Conservation (phyloP, 371 early-diverging fungal genomes). For the Apophysomyces elegans region DNA sequence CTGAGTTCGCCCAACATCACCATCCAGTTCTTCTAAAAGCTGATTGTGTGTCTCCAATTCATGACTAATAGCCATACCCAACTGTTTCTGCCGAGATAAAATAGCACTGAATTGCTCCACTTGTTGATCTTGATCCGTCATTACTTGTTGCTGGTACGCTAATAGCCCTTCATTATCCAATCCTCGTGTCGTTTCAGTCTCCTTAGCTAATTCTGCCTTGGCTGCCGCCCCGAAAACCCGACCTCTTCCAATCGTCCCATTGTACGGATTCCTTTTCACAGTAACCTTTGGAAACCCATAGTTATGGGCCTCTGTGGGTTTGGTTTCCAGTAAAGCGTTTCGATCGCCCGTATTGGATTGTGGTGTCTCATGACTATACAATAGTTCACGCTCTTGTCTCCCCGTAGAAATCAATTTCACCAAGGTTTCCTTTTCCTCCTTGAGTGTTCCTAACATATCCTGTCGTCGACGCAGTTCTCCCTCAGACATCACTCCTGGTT, state of each 20-base stretch:
- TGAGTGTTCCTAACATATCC: slow-evolving; percentile 75
- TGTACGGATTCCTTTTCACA: slow-evolving; percentile 1
- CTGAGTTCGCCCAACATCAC: slow-evolving; percentile 75
- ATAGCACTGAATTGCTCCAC: slow-evolving; percentile 78
- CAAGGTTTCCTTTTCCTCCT: slow-evolving; percentile 73
- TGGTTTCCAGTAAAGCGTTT: slow-evolving; percentile 24
- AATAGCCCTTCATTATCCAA: slow-evolving; percentile 80
- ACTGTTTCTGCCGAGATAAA: slow-evolving; percentile 80
- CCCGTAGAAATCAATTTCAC: slow-evolving; percentile 57
- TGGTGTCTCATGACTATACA: slow-evolving; percentile 12
- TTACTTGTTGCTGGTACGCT: slow-evolving; percentile 73
- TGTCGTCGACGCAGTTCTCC: slow-evolving; percentile 80
- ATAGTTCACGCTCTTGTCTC: slow-evolving; percentile 45
- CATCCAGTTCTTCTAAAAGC: slow-evolving; percentile 81
- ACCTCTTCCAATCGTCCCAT: slow-evolving; percentile 25
- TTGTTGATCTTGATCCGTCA: slow-evolving; percentile 84
- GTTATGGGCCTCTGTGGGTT: slow-evolving; percentile 7
- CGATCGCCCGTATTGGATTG: slow-evolving; percentile 20
- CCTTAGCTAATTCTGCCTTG: slow-evolving; percentile 46
- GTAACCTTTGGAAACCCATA: slow-evolving; percentile 27
- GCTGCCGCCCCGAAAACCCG: slow-evolving; percentile 75
- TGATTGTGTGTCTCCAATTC: slow-evolving; percentile 92
- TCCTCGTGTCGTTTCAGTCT: slow-evolving; percentile 78
- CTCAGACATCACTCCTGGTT: slow-evolving; percentile 50
- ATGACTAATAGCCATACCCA: slow-evolving; percentile 85